phyloP scores from a whole-genome alignment of 257 asterid species.

The Rauvolfia tetraphylla region DNA sequence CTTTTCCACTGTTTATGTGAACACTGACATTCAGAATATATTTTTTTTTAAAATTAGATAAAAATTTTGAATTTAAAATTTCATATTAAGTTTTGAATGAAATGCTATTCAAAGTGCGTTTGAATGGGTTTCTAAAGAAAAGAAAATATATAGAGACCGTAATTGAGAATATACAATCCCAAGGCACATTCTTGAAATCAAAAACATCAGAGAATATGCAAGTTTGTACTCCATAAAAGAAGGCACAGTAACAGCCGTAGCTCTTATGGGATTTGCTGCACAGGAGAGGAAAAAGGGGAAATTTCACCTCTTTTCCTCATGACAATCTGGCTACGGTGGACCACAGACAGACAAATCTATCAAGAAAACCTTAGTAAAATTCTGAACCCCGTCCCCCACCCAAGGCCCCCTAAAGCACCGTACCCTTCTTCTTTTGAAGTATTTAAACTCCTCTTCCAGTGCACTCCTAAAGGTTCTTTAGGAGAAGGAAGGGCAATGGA shows the following conservation, averaged over 20 bases:
- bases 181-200: background rate
- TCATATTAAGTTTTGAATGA: no score
- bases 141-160: no score
- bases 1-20: no score
- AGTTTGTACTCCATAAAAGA: background rate
- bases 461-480: slow-evolving; percentile 19
- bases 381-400: background rate
- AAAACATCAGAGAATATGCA: background rate
- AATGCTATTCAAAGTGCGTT: no score
- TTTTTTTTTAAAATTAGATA: no score
- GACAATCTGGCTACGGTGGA: background rate
- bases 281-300: background rate
- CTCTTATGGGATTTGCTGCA: background rate
- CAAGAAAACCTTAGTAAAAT: background rate
- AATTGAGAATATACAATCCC: background rate
- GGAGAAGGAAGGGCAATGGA: slow-evolving; percentile 15
- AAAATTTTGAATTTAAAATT: no score
- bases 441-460: background rate
- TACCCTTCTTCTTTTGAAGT: background rate
- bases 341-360: background rate
- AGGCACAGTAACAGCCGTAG: background rate
- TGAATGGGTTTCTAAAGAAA: no score
- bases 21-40: no score
- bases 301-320: no score
- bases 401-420: no score